A percentile compares a stretch with the other conserved stretches of the same genome.
phyloP scores from a whole-genome alignment of 257 asterid species.

The Salvia hispanica region DNA sequence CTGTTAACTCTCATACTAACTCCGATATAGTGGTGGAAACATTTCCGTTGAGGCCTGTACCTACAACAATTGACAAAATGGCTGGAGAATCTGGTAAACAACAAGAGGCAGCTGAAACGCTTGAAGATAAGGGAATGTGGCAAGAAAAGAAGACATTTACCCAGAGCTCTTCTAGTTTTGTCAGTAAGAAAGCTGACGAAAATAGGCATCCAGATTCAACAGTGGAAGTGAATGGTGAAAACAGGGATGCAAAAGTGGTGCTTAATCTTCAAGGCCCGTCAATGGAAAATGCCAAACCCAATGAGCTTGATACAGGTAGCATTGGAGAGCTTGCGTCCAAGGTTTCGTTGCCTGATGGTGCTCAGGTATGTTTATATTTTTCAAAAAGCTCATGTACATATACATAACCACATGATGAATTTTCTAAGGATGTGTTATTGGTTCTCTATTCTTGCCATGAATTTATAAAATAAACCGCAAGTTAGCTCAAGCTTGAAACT shows the following conservation, averaged over 20 bases:
- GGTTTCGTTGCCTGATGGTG: slow-evolving; percentile 31
- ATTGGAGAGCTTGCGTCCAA: slow-evolving; percentile 30
- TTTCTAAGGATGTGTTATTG: not conserved
- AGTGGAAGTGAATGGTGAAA: slow-evolving; percentile 26
- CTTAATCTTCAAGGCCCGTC: slow-evolving; percentile 32
- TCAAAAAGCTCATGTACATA: not conserved
- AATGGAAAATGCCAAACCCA: slow-evolving; percentile 32
- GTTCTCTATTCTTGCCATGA: not conserved
- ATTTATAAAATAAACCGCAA: not conserved
- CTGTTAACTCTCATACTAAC: slow-evolving; percentile 22
- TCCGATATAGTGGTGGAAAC: slow-evolving; percentile 61
- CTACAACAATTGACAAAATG: slow-evolving; percentile 34
- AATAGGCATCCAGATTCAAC: slow-evolving; percentile 31
- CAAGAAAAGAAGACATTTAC: slow-evolving; percentile 23
- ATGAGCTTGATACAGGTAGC: slow-evolving; percentile 21
- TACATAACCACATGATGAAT: not conserved
- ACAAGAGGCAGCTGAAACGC: slow-evolving; percentile 25
- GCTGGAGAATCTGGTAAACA: slow-evolving; percentile 42
- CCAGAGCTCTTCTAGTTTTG: slow-evolving; percentile 29
- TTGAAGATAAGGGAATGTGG: too few relatives aligned
- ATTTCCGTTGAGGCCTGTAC: slow-evolving; percentile 66
- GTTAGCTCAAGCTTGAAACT: slow-evolving; percentile 3
- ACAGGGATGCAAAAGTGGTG: slow-evolving; percentile 29
- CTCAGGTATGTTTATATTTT: slow-evolving; percentile 34
- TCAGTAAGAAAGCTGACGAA: slow-evolving; percentile 24